Percentiles rank a stretch among this genome's conserved stretches.
Conservation (phyloP, 2,329 filamentous ascomycete genomes). For the Scedosporium boydii region DNA sequence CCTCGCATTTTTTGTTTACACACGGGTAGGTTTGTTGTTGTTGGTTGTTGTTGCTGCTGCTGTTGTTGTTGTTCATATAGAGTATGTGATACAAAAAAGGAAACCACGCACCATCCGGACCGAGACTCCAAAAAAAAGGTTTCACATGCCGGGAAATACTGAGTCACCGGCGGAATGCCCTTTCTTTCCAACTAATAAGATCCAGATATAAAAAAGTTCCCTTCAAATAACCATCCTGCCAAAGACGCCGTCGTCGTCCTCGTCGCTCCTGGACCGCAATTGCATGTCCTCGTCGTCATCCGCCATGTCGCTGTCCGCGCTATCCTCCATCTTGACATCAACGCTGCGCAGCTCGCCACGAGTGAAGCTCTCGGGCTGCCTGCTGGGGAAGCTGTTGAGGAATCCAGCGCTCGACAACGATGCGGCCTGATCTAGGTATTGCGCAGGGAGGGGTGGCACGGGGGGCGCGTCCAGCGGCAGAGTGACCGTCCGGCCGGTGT, state of each 20-base stretch:
- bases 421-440: slow-evolving; percentile 57
- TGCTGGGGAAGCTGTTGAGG: slow-evolving; percentile 51
- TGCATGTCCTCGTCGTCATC: slow-evolving; percentile 58
- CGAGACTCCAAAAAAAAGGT: not conserved
- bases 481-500: slow-evolving; percentile 44
- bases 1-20: slow-evolving; percentile 25
- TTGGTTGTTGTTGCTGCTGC: too few species aligned
- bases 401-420: slow-evolving; percentile 52
- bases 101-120: not conserved
- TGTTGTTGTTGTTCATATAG: not conserved
- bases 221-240: slow-evolving; percentile 62
- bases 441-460: slow-evolving; percentile 75
- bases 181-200: not conserved
- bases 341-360: slow-evolving; percentile 45
- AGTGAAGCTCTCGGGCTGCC: slow-evolving; percentile 57
- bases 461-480: slow-evolving; percentile 70
- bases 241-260: slow-evolving; percentile 93
- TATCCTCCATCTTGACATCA: slow-evolving; percentile 61
- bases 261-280: slow-evolving; percentile 61
- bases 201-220: not conserved
- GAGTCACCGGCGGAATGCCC: slow-evolving; percentile 16
- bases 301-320: slow-evolving; percentile 52
- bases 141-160: not conserved
- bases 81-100: slow-evolving; percentile 17
- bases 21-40: slow-evolving; percentile 17